A percentile compares a stretch with the other conserved stretches of the same genome.
Conservation (phyloP, 768 basidiomycete species). For the Pilatotrama ljubarskyi region DNA sequence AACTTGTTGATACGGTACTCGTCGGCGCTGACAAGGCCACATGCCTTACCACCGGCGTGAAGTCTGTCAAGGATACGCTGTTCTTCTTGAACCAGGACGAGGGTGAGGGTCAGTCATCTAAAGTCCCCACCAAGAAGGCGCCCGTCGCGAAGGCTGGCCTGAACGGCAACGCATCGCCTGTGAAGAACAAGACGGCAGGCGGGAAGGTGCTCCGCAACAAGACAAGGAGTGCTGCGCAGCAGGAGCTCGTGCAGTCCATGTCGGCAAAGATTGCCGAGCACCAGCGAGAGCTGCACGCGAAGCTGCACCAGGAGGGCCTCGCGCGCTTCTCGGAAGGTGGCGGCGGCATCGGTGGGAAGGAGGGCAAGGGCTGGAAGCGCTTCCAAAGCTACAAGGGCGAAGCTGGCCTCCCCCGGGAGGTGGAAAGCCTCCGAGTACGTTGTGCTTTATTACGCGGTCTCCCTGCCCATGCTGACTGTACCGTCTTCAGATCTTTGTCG, state of each 20-base stretch:
- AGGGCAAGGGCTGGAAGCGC: constrained; percentile 92
- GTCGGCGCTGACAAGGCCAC: constrained; percentile 64
- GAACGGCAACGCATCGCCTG: constrained; percentile 64
- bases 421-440: constrained; percentile 76
- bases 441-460: too few relatives aligned
- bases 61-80: constrained; percentile 81
- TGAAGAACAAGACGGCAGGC: constrained; percentile 72
- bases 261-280: constrained; percentile 82
- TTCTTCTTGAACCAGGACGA: constrained; percentile 75
- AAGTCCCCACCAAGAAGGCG: constrained; percentile 55
- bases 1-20: constrained; percentile 86
- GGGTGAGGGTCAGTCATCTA: constrained; percentile 52
- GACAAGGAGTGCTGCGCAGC: constrained; percentile 83
- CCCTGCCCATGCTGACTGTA: neutral
- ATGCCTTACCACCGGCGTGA: constrained; percentile 82
- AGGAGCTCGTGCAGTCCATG: constrained; percentile 78
- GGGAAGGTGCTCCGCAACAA: constrained; percentile 90
- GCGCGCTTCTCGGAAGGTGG: constrained; percentile 83
- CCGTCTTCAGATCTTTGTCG: constrained; percentile 74
- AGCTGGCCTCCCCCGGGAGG: constrained; percentile 81
- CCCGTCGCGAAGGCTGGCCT: constrained; percentile 46
- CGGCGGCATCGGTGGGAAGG: constrained; percentile 70
- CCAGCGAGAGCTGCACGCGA: constrained; percentile 78
- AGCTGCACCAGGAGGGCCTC: constrained; percentile 77
- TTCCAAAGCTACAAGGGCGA: constrained; percentile 98